These are phyloP conservation scores for Candida khao-thaluensis DNA, from an alignment of 805 yeast genomes.

Conservation along the genomic window DNA sequence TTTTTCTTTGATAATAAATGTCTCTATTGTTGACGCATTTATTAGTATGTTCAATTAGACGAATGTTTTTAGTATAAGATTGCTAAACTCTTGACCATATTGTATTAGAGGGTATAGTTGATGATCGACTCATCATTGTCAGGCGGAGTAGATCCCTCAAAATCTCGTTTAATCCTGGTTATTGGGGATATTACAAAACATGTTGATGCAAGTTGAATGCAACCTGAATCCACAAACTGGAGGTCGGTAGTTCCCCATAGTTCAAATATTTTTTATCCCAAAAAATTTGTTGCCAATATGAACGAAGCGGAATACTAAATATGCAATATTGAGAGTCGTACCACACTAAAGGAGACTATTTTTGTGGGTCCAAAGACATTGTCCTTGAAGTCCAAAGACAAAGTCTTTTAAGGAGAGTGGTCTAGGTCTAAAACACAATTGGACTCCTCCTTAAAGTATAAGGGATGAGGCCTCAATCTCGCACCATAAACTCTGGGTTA, in stretches of 20 bases:
- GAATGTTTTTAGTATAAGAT: constrained; percentile 1
- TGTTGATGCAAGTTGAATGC: too few relatives aligned
- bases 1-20: constrained; percentile 3
- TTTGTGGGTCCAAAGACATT: not conserved
- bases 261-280: too few relatives aligned
- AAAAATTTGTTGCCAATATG: too few relatives aligned
- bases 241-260: too few relatives aligned
- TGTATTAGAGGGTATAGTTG: not conserved
- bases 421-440: not conserved
- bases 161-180: not conserved
- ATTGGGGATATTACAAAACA: not conserved
- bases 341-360: not conserved
- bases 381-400: not conserved
- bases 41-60: constrained; percentile 1
- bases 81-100: constrained; percentile 7
- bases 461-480: not conserved
- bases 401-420: not conserved
- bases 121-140: not conserved
- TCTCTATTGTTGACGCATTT: constrained; percentile 1
- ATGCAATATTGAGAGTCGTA: not conserved
- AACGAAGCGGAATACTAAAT: too few relatives aligned
- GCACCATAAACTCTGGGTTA: not conserved
- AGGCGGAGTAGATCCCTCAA: not conserved
- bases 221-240: too few relatives aligned
- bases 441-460: not conserved